These are phyloP conservation scores for Chaetomiaceae sp. DNA, from an alignment of 2,329 filamentous ascomycete species.

Conservation along the genomic window DNA sequence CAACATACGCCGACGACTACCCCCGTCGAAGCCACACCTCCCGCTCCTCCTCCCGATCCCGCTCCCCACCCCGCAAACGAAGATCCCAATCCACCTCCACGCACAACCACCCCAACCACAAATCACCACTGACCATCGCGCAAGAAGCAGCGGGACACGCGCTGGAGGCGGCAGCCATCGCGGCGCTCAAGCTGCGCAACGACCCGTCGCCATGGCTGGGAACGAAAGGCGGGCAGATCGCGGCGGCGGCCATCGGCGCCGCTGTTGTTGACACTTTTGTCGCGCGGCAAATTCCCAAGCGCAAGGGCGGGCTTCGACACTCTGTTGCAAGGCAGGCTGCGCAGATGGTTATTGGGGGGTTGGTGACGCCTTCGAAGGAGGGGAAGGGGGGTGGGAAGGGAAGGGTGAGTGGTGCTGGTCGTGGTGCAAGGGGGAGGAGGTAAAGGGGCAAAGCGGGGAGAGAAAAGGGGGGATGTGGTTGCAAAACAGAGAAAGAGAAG, in stretches of 20 bases:
- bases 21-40: background rate
- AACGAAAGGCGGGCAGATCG: conserved; percentile 24
- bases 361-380: conserved; percentile 4
- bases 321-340: conserved; percentile 24
- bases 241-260: conserved; percentile 21
- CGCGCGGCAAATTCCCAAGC: conserved; percentile 21
- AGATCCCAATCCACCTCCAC: too few species aligned
- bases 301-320: conserved; percentile 24
- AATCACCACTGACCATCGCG: background rate
- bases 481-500: too few species aligned
- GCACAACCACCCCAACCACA: background rate
- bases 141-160: conserved; percentile 12
- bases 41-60: background rate
- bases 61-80: too few species aligned
- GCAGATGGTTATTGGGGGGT: conserved; percentile 27
- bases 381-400: background rate
- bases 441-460: too few species aligned
- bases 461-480: too few species aligned
- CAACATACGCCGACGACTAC: too few species aligned
- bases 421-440: background rate
- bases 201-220: conserved; percentile 26
- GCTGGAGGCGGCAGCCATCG: conserved; percentile 25
- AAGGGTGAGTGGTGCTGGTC: background rate
- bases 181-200: conserved; percentile 24
- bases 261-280: conserved; percentile 25